Evolutionary conservation across 2,329 filamentous ascomycete species (phyloP), one percentile per base, ranked within the genome.

Genomic region (Apiospora phragmitis): DNA sequence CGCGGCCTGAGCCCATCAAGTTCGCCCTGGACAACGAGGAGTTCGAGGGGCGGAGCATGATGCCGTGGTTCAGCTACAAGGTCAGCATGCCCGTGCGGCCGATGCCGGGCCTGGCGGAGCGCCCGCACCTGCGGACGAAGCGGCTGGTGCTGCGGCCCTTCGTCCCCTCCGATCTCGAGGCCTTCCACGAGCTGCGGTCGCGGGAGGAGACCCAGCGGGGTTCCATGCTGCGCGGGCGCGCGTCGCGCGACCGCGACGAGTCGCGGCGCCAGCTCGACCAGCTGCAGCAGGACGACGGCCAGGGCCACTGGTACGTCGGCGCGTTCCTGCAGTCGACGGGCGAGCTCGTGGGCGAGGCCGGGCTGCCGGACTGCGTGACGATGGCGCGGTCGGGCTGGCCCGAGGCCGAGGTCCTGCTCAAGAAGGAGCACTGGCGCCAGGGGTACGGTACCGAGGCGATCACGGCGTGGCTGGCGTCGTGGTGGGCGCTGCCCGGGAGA

Each of bases 311-410:
- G 70, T 71, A 75, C 21, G 76, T 74, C 29, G 76, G 76, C 1
- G 73, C 75, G 3, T 79, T 79, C 67, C 68, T 77, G 4, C 71
- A 72, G 12, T 73, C 70, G 0, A 77, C 75, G 1, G 77, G 76
- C 2, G 76, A 77, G 70, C 69, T 79, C 8, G 75, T 80, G 12
- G 78, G 78, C 35, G 78, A 80, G 69, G 76, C 75, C 51, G 78
- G 78, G 8, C 70, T 79, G 38, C 45, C 65, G 6, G 65, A 70
- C 43, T 35, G 43, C 67, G 47, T 42, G 32, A 49, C 68, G 18
- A 65, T 68, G 32, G 66, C 68, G 35, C 67, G 65, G 14, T 71
- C 65, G 12, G 70, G 70, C 5, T 69, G 70, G 69, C 71, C 71
- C 14, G 71, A 73, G 67, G 68, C 45, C 26, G 71, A 73, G 41